Conservation (phyloP, 1,284 basidiomycete genomes). For the Trichosporon sp. region DNA sequence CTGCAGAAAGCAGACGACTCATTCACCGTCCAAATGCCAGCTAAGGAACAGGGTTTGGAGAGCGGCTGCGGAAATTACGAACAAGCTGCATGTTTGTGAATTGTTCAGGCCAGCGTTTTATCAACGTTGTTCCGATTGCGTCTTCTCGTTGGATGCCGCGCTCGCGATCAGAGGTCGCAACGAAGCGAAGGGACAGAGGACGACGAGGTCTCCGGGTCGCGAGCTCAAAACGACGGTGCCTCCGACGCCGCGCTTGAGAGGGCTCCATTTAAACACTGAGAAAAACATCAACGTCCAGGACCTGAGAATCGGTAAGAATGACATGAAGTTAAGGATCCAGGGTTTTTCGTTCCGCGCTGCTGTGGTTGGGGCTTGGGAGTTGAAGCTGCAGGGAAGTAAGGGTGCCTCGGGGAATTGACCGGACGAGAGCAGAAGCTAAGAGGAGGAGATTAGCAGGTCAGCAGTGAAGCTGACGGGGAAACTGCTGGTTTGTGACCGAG, state of each 20-base stretch:
- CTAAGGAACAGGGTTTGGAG: slow-evolving; percentile 4
- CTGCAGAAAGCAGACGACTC: neutral
- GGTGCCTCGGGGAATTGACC: slow-evolving; percentile 5
- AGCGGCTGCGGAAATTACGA: slow-evolving; percentile 1
- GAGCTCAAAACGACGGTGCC: neutral
- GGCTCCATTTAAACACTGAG: neutral
- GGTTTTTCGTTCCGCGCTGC: neutral
- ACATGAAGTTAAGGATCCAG: neutral
- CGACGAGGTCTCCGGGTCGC: neutral
- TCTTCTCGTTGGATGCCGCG: neutral
- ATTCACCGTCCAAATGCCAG: neutral
- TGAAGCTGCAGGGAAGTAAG: neutral
- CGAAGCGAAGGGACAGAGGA: neutral
- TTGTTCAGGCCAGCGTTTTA: neutral
- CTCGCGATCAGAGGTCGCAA: neutral
- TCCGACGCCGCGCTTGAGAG: no score
- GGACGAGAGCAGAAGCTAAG: neutral
- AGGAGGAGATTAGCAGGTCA: neutral
- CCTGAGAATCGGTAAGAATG: neutral
- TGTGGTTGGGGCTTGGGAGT: neutral
- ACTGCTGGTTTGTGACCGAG: neutral
- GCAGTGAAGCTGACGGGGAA: neutral
- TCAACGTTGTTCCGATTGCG: slow-evolving; percentile 16
- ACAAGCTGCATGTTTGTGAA: neutral
- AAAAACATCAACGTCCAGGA: neutral